Evolutionary conservation across 2,329 filamentous ascomycete species (phyloP), one percentile per base, ranked within the genome.

Genomic region (Fusarium stilboides): DNA sequence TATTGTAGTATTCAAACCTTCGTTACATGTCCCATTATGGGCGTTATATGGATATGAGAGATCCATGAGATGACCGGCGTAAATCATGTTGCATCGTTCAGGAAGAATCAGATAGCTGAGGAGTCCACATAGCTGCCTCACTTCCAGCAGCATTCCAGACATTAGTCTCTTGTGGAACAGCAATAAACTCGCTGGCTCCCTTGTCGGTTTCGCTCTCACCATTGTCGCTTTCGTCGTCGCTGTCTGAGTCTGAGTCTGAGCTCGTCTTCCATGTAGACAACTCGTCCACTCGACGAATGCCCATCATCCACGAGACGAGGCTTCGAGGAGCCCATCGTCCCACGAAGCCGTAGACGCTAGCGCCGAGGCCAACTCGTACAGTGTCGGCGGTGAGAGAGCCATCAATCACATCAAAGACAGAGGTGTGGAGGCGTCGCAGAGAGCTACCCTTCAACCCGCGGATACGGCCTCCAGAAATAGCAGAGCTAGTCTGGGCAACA

Each of bases 251-350:
- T 43, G 80, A 79, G 45, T 78, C 78, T 7, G 79, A 80, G 69
- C 77, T 81, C 17, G 81, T 80, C 75, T 87, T 86, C 86, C 86
- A 88, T 3, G 83, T 77, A 49, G 83, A 84, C 46, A 89, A 79
- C 77, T 88, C 84, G 55, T 88, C 84, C 17, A 91, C 88, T 58
- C 83, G 83, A 64, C 90, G 85, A 60, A 94, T 87, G 13, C 94
- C 94, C 88, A 98, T 91, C 92, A 98, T 97, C 92, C 93, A 96
- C 3, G 90, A 90, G n/a, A 98, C 91, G 17, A 98, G 77, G 4
- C 89, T 86, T 20, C 88, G 85, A 2, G 96, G 95, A 24, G 92
- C 86, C 88, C 91, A 95, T 39, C 88, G 87, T 8, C 94, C 96
- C 9, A 98, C 91, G 31, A 98, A 85, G 39, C 93, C 92, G 79